These are phyloP conservation scores for Entomortierella chlamydospora DNA, from an alignment of 192 early-diverging fungal species.

Conservation along the genomic window DNA sequence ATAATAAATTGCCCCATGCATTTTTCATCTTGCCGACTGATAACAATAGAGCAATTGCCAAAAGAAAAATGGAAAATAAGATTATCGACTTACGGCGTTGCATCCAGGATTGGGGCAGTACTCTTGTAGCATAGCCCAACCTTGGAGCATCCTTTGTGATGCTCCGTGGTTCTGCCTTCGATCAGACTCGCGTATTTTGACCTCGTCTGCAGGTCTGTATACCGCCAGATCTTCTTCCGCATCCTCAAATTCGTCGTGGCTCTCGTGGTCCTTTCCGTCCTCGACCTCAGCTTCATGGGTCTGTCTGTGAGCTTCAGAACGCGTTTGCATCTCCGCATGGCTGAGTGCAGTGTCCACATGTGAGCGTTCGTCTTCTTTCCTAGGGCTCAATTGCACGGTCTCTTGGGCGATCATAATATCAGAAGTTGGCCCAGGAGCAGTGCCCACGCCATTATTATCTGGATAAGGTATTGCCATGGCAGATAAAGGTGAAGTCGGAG, in stretches of 20 bases:
- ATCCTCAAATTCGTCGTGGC: slow-evolving; percentile 43
- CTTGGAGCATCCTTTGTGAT: slow-evolving; percentile 40
- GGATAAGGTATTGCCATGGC: background rate
- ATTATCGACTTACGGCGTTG: slow-evolving; percentile 23
- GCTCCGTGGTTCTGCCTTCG: slow-evolving; percentile 16
- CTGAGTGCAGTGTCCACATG: slow-evolving; percentile 1
- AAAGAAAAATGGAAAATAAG: background rate
- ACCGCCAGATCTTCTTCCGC: slow-evolving; percentile 25
- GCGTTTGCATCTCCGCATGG: background rate
- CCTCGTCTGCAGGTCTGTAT: background rate
- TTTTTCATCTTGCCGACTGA: too few relatives aligned
- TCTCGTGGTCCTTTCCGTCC: slow-evolving; percentile 22
- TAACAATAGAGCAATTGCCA: too few relatives aligned
- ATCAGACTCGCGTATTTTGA: slow-evolving; percentile 1
- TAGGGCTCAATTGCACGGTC: too few relatives aligned
- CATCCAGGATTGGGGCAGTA: slow-evolving; percentile 40
- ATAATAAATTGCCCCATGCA: slow-evolving; percentile 25
- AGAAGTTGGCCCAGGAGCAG: background rate
- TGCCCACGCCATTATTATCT: background rate
- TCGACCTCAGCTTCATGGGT: background rate
- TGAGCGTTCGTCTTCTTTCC: slow-evolving; percentile 3
- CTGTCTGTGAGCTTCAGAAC: background rate
- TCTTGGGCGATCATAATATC: slow-evolving; percentile 6
- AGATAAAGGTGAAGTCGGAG: slow-evolving; percentile 6
- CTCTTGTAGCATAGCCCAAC: slow-evolving; percentile 46